A percentile compares a stretch with the other conserved stretches of the same genome.
phyloP scores from a whole-genome alignment of 1,139 yeast species.

The Yamadazyma atmosphaerica region DNA sequence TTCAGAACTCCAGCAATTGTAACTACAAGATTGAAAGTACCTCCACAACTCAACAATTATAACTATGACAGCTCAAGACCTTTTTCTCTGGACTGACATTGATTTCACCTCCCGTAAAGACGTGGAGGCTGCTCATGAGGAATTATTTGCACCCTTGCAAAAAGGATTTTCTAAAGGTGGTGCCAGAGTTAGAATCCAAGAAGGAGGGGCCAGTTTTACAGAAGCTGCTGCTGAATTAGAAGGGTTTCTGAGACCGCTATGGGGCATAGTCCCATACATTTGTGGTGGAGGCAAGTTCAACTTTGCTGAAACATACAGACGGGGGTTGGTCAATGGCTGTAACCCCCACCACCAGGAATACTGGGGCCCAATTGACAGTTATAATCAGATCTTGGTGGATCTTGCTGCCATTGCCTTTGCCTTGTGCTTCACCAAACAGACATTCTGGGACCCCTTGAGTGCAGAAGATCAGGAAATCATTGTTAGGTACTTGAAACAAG shows the following conservation, averaged over 20 bases:
- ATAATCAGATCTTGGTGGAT: conserved; percentile 25
- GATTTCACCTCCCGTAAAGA: conserved; percentile 2
- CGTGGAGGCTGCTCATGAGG: conserved; percentile 8
- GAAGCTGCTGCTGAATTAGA: conserved; percentile 22
- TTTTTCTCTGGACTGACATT: background rate
- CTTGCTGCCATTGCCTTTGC: conserved; percentile 28
- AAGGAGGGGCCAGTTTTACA: conserved; percentile 19
- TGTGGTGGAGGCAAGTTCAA: conserved; percentile 23
- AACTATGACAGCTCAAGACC: background rate
- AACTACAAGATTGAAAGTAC: too few species aligned
- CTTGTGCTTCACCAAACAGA: conserved; percentile 19
- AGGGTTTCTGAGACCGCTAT: conserved; percentile 26
- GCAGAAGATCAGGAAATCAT: conserved; percentile 18
- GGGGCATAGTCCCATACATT: conserved; percentile 27
- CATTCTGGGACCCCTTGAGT: conserved; percentile 24
- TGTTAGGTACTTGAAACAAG: conserved; percentile 15
- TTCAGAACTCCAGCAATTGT: too few species aligned
- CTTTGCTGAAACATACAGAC: conserved; percentile 11
- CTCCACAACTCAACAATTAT: too few species aligned
- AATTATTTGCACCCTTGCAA: conserved; percentile 10
- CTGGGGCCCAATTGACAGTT: conserved; percentile 22
- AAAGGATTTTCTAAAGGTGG: conserved; percentile 9
- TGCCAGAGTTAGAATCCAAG: conserved; percentile 10
- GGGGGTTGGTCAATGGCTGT: conserved; percentile 25
- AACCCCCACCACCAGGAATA: conserved; percentile 23